Percentiles rank a stretch among this genome's conserved stretches.
Conservation (phyloP, 2,329 filamentous ascomycete genomes). For the Tolypocladium pustulatum region DNA sequence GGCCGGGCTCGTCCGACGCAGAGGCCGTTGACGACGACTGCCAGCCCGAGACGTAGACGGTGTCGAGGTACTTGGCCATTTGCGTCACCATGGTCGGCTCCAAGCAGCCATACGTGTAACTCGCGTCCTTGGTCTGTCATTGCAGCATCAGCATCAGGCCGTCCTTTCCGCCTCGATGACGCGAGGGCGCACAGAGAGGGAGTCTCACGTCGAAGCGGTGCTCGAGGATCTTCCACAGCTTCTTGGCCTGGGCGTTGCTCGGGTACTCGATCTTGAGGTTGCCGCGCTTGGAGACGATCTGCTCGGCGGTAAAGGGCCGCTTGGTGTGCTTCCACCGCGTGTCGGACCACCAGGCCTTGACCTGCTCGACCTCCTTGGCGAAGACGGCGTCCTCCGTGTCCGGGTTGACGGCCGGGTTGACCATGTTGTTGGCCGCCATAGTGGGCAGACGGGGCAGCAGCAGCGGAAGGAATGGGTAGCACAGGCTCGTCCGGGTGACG, state of each 20-base stretch:
- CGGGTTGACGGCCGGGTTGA: conserved; percentile 44
- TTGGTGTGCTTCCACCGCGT: conserved; percentile 88
- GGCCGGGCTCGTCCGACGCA: conserved; percentile 87
- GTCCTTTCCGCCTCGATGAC: no score
- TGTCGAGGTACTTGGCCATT: conserved; percentile 98
- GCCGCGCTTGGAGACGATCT: conserved; percentile 92
- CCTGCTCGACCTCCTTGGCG: conserved; percentile 71
- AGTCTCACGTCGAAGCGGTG: conserved; percentile 62
- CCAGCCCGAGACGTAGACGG: conserved; percentile 98
- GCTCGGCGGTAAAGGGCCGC: conserved; percentile 87
- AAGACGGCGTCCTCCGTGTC: conserved; percentile 56
- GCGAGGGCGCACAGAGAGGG: neutral
- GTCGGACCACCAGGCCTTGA: conserved; percentile 92
- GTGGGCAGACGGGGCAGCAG: conserved; percentile 9
- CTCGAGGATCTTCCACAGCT: conserved; percentile 88
- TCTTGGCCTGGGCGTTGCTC: conserved; percentile 82
- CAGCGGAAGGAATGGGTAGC: neutral
- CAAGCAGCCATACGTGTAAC: conserved; percentile 93
- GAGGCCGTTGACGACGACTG: conserved; percentile 96
- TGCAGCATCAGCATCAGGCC: neutral
- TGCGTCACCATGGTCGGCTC: conserved; percentile 98
- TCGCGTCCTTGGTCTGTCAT: conserved; percentile 65
- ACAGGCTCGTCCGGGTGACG: neutral
- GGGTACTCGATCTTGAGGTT: conserved; percentile 86
- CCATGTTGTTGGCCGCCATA: conserved; percentile 56